Evolutionary conservation across 2,329 filamentous ascomycete species (phyloP).

Genomic region (Albifimbria verrucaria): DNA sequence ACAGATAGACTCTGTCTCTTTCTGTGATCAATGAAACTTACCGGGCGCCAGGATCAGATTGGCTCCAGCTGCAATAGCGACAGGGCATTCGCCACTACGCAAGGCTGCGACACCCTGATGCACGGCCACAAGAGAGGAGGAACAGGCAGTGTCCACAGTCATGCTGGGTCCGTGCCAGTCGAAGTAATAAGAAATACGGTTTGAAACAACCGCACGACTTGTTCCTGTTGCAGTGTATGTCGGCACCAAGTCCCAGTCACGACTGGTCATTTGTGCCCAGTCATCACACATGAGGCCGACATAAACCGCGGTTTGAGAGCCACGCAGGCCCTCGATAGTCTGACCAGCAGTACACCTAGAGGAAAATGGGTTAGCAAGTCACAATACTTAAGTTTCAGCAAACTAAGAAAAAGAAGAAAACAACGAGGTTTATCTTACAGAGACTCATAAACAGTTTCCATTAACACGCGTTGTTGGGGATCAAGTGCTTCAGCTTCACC

Average conservation of each 20-base stretch:
- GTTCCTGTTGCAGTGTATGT: background rate
- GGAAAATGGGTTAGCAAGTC: too few species aligned
- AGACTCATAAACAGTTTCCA: conserved; percentile 37
- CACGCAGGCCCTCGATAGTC: conserved; percentile 20
- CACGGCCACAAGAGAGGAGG: conserved; percentile 46
- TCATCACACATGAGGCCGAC: conserved; percentile 18
- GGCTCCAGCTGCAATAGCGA: conserved; percentile 45
- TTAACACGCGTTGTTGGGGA: conserved; percentile 37
- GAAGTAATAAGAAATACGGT: conserved; percentile 51
- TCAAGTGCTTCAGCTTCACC: conserved; percentile 35
- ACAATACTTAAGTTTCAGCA: too few species aligned
- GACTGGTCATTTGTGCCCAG: conserved; percentile 9
- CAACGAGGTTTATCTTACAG: too few species aligned
- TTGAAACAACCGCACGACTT: conserved; percentile 28
- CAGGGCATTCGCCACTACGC: conserved; percentile 40
- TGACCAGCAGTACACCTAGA: conserved; percentile 28
- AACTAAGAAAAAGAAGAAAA: too few species aligned
- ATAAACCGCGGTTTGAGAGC: conserved; percentile 19
- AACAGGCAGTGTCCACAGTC: conserved; percentile 51
- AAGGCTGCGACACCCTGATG: conserved; percentile 49
- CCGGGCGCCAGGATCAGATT: conserved; percentile 34
- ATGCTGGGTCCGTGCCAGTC: conserved; percentile 52
- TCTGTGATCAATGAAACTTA: too few species aligned
- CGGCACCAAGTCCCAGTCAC: conserved; percentile 15
- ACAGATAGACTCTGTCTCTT: too few species aligned